Percentiles rank a stretch among this genome's conserved stretches.
Evolutionary conservation across 345 rosid genomes (phyloP).

Genomic region (Brassica carinata): DNA sequence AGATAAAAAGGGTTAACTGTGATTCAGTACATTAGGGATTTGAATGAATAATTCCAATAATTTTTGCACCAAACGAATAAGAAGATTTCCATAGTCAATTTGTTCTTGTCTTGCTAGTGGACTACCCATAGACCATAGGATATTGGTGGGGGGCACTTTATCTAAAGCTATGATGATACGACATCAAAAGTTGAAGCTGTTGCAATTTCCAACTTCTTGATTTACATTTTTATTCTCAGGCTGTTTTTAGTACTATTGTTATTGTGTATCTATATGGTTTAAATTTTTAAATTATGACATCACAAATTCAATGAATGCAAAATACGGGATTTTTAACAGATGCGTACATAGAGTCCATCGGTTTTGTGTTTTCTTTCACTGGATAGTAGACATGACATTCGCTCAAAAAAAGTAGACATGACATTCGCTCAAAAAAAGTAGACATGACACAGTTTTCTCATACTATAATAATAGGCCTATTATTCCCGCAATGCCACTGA

Average conservation of each 20-base stretch:
- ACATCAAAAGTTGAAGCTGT: constrained; percentile 19
- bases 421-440: neutral
- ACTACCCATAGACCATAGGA: constrained; percentile 14
- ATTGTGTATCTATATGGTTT: neutral
- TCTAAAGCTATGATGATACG: constrained; percentile 15
- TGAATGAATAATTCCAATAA: too few relatives aligned
- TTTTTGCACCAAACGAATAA: neutral
- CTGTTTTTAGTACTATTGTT: neutral
- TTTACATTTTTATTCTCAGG: neutral
- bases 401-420: too few relatives aligned
- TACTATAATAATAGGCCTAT: neutral
- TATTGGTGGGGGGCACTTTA: constrained; percentile 33
- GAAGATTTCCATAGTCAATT: neutral
- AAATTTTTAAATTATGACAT: neutral
- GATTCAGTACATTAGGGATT: too few relatives aligned
- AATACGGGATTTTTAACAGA: neutral
- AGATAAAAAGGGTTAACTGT: too few relatives aligned
- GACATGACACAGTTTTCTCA: neutral
- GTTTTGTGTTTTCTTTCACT: neutral
- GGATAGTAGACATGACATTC: neutral
- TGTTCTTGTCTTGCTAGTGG: constrained; percentile 8
- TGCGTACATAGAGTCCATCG: neutral
- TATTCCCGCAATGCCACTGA: neutral
- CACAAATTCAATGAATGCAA: neutral
- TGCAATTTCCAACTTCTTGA: constrained; percentile 21